Percentiles rank a stretch among this genome's conserved stretches.
Conservation (phyloP, 2,329 filamentous ascomycete genomes). For the Cadophora sp. region DNA sequence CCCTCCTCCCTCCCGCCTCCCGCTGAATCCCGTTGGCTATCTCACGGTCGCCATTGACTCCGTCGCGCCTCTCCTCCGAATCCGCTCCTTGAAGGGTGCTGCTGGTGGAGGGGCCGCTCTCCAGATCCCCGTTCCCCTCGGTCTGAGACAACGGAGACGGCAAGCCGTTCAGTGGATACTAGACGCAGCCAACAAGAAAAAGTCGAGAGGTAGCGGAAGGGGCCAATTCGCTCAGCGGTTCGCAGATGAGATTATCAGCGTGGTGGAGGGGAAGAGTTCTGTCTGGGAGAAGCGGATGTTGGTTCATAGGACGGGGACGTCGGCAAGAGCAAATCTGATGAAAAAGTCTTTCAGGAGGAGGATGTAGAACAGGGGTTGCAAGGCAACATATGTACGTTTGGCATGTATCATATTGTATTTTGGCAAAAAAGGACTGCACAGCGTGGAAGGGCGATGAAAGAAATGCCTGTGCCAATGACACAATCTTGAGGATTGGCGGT, state of each 20-base stretch:
- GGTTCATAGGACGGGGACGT: conserved; percentile 83
- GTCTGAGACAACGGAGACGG: conserved; percentile 76
- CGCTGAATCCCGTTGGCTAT: conserved; percentile 88
- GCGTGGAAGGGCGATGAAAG: neutral
- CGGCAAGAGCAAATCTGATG: conserved; percentile 74
- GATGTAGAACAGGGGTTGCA: conserved; percentile 40
- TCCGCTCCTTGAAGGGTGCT: conserved; percentile 76
- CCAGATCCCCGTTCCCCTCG: conserved; percentile 81
- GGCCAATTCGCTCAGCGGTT: conserved; percentile 78
- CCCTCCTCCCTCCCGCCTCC: conserved; percentile 79
- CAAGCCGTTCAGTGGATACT: conserved; percentile 89
- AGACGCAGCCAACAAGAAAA: conserved; percentile 80
- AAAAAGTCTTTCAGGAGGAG: conserved; percentile 44
- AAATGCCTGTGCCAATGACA: neutral
- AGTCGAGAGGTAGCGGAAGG: conserved; percentile 72
- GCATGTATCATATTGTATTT: conserved; percentile 31
- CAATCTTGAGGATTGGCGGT: conserved; percentile 10
- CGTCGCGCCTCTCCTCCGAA: conserved; percentile 84
- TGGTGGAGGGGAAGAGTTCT: conserved; percentile 83
- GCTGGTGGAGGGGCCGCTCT: conserved; percentile 87
- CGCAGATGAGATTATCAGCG: conserved; percentile 84
- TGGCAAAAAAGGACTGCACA: neutral
- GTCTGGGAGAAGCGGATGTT: conserved; percentile 84
- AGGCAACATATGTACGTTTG: conserved; percentile 3
- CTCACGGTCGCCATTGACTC: conserved; percentile 91